Evolutionary conservation across 179 eudicot genomes (phyloP).

Genomic region (Gypsophila paniculata): DNA sequence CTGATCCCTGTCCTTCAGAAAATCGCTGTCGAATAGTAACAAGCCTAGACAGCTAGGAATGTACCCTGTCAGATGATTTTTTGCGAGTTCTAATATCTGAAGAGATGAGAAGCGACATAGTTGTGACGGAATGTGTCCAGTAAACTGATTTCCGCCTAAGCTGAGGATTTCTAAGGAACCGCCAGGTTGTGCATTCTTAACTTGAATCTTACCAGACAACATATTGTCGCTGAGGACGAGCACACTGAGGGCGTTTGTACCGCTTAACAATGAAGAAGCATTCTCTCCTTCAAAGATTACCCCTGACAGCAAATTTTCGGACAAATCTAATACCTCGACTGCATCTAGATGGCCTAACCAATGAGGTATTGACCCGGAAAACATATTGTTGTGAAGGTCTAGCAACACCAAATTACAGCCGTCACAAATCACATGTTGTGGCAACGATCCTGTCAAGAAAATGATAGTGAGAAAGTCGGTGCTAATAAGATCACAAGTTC

Average conservation of each 20-base stretch:
- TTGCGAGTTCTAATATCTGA: not conserved
- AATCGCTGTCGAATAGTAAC: not conserved
- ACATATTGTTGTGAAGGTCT: not conserved
- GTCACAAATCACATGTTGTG: not conserved
- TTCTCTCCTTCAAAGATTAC: not conserved
- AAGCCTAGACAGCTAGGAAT: constrained; percentile 10
- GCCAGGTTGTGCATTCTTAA: not conserved
- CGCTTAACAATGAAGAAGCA: not conserved
- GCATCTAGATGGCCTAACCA: not conserved
- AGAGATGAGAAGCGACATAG: constrained; percentile 3
- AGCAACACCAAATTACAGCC: not conserved
- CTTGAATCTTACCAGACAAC: constrained; percentile 2
- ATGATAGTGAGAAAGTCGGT: not conserved
- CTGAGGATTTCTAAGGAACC: not conserved
- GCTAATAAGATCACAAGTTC: not conserved
- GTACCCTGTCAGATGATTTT: not conserved
- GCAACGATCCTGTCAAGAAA: constrained; percentile 1
- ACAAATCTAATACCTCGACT: not conserved
- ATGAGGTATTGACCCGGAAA: not conserved
- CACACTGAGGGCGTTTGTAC: not conserved
- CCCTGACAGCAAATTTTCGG: not conserved
- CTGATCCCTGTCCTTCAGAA: not conserved
- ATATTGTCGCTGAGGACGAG: constrained; percentile 3
- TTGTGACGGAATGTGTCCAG: not conserved
- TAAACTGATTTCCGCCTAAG: not conserved